Evolutionary conservation across 768 basidiomycete genomes (phyloP).

Genomic region (Mycena vulgaris): DNA sequence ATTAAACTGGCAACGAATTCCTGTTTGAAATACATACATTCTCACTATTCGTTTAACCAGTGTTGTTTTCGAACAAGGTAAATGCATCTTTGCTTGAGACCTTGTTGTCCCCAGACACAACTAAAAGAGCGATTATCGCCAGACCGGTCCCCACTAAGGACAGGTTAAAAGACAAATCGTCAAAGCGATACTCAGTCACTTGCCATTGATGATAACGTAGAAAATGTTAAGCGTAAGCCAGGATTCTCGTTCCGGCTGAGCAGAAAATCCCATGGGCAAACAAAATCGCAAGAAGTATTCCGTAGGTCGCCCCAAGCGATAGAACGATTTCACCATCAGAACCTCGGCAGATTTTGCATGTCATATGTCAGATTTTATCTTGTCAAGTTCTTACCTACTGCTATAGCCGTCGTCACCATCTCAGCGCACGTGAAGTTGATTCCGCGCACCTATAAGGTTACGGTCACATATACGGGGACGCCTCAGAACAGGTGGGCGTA

Average conservation of each 20-base stretch:
- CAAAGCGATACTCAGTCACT: slow-evolving; percentile 38
- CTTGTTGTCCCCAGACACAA: slow-evolving; percentile 66
- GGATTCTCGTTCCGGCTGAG: slow-evolving; percentile 74
- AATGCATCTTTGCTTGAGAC: slow-evolving; percentile 80
- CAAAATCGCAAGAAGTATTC: slow-evolving; percentile 75
- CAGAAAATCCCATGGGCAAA: slow-evolving; percentile 80
- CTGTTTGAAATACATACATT: not conserved
- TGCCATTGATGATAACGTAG: slow-evolving; percentile 76
- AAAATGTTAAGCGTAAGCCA: slow-evolving; percentile 78
- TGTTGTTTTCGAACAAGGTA: slow-evolving; percentile 79
- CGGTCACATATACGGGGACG: not conserved
- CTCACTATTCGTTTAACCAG: slow-evolving; percentile 76
- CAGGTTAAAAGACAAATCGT: slow-evolving; percentile 28
- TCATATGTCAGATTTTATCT: no score
- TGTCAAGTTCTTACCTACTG: slow-evolving; percentile 51
- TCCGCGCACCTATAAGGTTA: slow-evolving; percentile 63
- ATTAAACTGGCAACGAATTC: not conserved
- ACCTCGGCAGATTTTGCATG: no score
- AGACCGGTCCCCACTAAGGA: slow-evolving; percentile 70
- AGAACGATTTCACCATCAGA: slow-evolving; percentile 68
- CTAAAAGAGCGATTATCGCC: slow-evolving; percentile 73
- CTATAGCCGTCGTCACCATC: slow-evolving; percentile 82
- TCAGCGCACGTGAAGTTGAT: slow-evolving; percentile 86
- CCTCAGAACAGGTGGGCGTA: not conserved
- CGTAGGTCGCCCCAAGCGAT: slow-evolving; percentile 75